phyloP scores from a whole-genome alignment of 2,329 filamentous ascomycete genomes.

The Helminthosporium solani region DNA sequence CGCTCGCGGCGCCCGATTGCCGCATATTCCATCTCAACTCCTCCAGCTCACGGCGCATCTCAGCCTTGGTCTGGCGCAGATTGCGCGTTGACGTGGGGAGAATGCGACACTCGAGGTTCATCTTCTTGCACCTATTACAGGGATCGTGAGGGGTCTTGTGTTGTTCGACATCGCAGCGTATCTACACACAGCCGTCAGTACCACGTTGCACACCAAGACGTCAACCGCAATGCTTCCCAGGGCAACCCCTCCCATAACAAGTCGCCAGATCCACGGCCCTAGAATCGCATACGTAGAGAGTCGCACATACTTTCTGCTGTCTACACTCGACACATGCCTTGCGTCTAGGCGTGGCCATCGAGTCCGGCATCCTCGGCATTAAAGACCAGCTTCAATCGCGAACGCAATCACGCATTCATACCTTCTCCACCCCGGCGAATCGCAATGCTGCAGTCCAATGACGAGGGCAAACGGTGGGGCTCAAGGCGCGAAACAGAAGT shows the following conservation, averaged over 20 bases:
- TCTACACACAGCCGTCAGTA: slow-evolving; percentile 26
- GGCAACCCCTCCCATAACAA: no score
- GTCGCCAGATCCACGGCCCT: no score
- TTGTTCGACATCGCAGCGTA: slow-evolving; percentile 43
- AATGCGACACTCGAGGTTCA: slow-evolving; percentile 39
- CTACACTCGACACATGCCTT: slow-evolving; percentile 42
- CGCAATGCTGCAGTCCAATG: no score
- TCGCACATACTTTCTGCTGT: slow-evolving; percentile 35
- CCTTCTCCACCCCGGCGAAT: no score
- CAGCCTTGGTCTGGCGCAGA: slow-evolving; percentile 40
- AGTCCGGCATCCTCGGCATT: not conserved
- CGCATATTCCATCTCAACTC: slow-evolving; percentile 40
- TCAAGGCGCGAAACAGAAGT: not conserved
- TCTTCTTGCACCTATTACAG: slow-evolving; percentile 39
- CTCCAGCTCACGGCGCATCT: slow-evolving; percentile 41
- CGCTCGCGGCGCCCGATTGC: slow-evolving; percentile 23
- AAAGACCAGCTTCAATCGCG: no score
- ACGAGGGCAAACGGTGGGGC: no score
- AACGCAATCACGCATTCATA: no score
- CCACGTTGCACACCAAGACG: no score
- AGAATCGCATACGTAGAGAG: no score
- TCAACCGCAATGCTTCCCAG: no score
- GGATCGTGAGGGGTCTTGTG: slow-evolving; percentile 40
- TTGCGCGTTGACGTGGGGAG: slow-evolving; percentile 41
- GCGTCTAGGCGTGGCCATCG: slow-evolving; percentile 35